Evolutionary conservation across 2,329 filamentous ascomycete species (phyloP).

Genomic region (Aureobasidium sp.): DNA sequence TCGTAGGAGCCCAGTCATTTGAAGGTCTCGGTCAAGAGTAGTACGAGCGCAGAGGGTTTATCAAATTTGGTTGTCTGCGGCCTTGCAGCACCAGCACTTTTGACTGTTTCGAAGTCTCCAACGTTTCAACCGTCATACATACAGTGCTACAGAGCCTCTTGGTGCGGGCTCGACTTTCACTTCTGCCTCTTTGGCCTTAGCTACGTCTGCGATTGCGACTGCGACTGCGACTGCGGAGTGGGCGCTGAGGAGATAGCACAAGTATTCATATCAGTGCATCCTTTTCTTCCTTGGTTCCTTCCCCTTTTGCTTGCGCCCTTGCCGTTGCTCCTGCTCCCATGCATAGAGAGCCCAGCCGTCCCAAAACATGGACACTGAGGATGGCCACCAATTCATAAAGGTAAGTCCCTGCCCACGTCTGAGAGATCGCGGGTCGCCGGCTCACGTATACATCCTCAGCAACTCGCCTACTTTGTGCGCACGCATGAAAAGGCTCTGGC

Average conservation of each 20-base stretch:
- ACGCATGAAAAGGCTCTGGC: conserved; percentile 96
- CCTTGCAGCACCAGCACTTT: not conserved
- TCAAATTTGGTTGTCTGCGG: not conserved
- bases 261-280: not conserved
- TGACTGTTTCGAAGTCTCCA: conserved; percentile 3
- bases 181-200: not conserved
- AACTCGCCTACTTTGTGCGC: conserved; percentile 90
- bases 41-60: not conserved
- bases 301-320: conserved; percentile 4
- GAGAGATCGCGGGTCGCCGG: not conserved
- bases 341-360: conserved; percentile 1
- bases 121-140: not conserved
- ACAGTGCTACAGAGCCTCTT: not conserved
- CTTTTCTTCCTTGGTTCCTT: not conserved
- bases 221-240: not conserved
- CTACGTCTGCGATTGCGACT: not conserved
- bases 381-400: conserved; percentile 85
- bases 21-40: not conserved
- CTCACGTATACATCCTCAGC: conserved; percentile 44
- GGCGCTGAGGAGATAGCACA: not conserved
- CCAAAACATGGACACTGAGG: conserved; percentile 68
- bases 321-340: conserved; percentile 9
- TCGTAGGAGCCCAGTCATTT: not conserved
- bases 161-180: not conserved
- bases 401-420: conserved; percentile 38